These are phyloP conservation scores for Striga hermonthica DNA, from an alignment of 305 asterid genomes.

Conservation along the genomic window DNA sequence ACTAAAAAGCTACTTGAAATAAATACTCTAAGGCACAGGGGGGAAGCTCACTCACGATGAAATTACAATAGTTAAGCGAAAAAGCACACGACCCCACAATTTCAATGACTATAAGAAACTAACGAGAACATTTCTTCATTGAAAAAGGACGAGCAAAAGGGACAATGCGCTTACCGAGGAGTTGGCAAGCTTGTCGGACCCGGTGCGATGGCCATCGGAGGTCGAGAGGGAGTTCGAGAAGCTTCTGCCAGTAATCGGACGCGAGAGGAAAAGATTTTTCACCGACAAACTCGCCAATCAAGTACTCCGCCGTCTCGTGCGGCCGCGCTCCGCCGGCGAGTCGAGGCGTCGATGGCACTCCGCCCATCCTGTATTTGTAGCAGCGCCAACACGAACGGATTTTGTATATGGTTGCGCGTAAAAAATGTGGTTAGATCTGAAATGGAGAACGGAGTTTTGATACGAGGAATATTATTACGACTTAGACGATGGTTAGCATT, in stretches of 20 bases:
- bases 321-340: constrained; percentile 58
- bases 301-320: constrained; percentile 74
- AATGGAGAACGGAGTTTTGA: constrained; percentile 27
- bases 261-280: constrained; percentile 73
- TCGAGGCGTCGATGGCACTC: constrained; percentile 80
- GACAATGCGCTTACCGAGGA: constrained; percentile 58
- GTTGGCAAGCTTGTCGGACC: constrained; percentile 73
- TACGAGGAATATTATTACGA: constrained; percentile 20
- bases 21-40: background rate
- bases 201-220: constrained; percentile 83
- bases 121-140: background rate
- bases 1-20: background rate
- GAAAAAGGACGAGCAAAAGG: background rate
- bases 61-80: constrained; percentile 12
- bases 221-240: constrained; percentile 85
- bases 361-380: constrained; percentile 54
- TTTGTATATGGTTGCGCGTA: constrained; percentile 17
- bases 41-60: constrained; percentile 3
- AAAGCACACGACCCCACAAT: background rate
- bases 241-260: constrained; percentile 99
- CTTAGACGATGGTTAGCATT: background rate
- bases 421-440: constrained; percentile 45
- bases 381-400: constrained; percentile 19
- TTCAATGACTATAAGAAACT: background rate
- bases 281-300: constrained; percentile 74